Percentiles rank a stretch among this genome's conserved stretches.
phyloP scores from a whole-genome alignment of 345 rosid species.

The Euphorbia tirucalli region DNA sequence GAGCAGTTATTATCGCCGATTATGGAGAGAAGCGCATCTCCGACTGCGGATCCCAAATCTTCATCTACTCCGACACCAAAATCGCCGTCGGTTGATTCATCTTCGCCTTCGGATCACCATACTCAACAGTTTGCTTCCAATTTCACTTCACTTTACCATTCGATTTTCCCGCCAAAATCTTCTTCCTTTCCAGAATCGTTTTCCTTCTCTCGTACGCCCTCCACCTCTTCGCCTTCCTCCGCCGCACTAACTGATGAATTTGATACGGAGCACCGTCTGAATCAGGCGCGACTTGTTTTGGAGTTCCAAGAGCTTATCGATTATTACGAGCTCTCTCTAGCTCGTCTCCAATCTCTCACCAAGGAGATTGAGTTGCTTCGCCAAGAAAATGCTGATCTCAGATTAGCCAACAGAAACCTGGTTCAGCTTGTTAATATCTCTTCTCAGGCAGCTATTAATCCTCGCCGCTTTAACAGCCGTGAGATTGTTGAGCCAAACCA shows the following conservation, averaged over 20 bases:
- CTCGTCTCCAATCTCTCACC: conserved; percentile 48
- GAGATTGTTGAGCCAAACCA: neutral
- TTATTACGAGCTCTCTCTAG: conserved; percentile 41
- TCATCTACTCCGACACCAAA: conserved; percentile 25
- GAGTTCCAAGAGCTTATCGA: conserved; percentile 68
- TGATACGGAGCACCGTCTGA: conserved; percentile 59
- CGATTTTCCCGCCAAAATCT: conserved; percentile 61
- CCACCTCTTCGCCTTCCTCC: conserved; percentile 42
- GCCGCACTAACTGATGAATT: conserved; percentile 17
- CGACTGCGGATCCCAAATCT: conserved; percentile 16
- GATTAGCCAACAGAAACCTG: conserved; percentile 12
- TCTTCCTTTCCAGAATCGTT: conserved; percentile 39
- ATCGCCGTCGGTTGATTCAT: conserved; percentile 17
- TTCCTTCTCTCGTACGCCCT: conserved; percentile 51
- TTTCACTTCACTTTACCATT: conserved; percentile 56
- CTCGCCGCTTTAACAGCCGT: neutral
- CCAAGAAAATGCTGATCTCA: conserved; percentile 21
- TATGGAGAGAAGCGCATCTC: neutral
- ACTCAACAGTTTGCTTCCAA: conserved; percentile 42
- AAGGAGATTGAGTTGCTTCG: conserved; percentile 19
- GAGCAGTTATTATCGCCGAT: neutral
- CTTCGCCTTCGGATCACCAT: conserved; percentile 32
- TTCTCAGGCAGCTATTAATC: conserved; percentile 36
- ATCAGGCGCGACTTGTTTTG: conserved; percentile 63
- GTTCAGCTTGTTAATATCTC: conserved; percentile 28